Conservation (phyloP, 2,329 filamentous ascomycete genomes). For the Alternaria arborescens region DNA sequence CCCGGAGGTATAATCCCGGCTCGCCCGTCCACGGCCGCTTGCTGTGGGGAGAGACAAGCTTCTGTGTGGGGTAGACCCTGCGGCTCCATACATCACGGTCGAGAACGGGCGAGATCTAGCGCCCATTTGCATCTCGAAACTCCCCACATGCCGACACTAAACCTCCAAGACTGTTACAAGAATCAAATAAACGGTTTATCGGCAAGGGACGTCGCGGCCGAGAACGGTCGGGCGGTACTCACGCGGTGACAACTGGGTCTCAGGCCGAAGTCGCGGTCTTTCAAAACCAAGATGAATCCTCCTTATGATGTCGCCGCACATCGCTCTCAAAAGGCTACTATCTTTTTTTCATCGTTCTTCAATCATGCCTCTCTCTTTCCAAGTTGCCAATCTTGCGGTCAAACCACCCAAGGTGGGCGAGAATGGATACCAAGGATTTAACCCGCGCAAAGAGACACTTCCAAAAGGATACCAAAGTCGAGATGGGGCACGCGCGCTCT, state of each 20-base stretch:
- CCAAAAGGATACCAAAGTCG: constrained; percentile 13
- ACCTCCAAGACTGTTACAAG: background rate
- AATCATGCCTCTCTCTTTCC: constrained; percentile 16
- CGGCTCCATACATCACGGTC: constrained; percentile 8
- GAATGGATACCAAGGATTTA: constrained; percentile 20
- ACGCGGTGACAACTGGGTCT: background rate
- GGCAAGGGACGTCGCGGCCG: constrained; percentile 7
- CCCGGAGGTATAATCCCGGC: background rate
- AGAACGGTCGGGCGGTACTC: constrained; percentile 10
- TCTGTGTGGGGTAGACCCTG: background rate
- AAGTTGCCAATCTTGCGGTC: constrained; percentile 16
- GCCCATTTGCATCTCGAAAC: background rate
- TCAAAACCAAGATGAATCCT: constrained; percentile 7
- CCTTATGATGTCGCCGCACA: background rate
- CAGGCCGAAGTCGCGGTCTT: background rate
- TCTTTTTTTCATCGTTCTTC: background rate
- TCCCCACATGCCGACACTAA: constrained; percentile 8
- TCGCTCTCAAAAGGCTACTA: background rate
- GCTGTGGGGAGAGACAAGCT: constrained; percentile 1
- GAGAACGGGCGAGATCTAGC: constrained; percentile 12
- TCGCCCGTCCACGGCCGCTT: constrained; percentile 18
- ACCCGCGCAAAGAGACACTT: constrained; percentile 17
- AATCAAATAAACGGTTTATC: background rate
- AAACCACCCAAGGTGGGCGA: constrained; percentile 19
- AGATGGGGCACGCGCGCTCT: constrained; percentile 10